Percentiles rank a stretch among this genome's conserved stretches.
phyloP scores from a whole-genome alignment of 805 yeast species.

The Clavispora carvajalis region DNA sequence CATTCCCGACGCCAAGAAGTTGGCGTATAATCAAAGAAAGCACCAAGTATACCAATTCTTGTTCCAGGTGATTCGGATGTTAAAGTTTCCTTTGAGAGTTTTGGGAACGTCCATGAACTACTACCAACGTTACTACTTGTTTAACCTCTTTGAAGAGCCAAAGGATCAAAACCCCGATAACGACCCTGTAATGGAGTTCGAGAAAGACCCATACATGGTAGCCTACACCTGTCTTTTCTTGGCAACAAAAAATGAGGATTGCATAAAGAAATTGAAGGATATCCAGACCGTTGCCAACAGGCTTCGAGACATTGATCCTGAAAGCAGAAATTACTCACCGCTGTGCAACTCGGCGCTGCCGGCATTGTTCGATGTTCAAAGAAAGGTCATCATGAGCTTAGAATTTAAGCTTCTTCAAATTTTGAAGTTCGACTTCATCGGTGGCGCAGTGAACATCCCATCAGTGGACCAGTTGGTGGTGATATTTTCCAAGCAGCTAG shows the following conservation, averaged over 20 bases:
- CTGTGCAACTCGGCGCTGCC: conserved; percentile 8
- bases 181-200: conserved; percentile 20
- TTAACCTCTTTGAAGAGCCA: conserved; percentile 49
- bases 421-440: conserved; percentile 74
- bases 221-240: conserved; percentile 64
- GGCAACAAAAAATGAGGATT: conserved; percentile 78
- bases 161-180: conserved; percentile 18
- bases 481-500: conserved; percentile 49
- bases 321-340: conserved; percentile 22
- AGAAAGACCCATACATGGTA: conserved; percentile 50
- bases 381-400: conserved; percentile 49
- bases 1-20: conserved; percentile 43
- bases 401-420: conserved; percentile 75
- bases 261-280: conserved; percentile 68
- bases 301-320: conserved; percentile 31
- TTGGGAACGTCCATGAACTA: conserved; percentile 67
- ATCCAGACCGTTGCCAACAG: conserved; percentile 48
- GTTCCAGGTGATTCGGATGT: conserved; percentile 44
- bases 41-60: conserved; percentile 51
- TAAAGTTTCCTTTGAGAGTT: conserved; percentile 67
- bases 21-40: conserved; percentile 45
- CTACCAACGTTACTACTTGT: conserved; percentile 65
- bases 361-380: conserved; percentile 44
- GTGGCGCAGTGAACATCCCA: conserved; percentile 39
- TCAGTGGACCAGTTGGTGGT: conserved; percentile 61